Percentiles rank a stretch among this genome's conserved stretches.
These are phyloP conservation scores for Pyrrhoderma lamaoense DNA, from an alignment of 1,284 basidiomycete genomes.

Conservation along the genomic window DNA sequence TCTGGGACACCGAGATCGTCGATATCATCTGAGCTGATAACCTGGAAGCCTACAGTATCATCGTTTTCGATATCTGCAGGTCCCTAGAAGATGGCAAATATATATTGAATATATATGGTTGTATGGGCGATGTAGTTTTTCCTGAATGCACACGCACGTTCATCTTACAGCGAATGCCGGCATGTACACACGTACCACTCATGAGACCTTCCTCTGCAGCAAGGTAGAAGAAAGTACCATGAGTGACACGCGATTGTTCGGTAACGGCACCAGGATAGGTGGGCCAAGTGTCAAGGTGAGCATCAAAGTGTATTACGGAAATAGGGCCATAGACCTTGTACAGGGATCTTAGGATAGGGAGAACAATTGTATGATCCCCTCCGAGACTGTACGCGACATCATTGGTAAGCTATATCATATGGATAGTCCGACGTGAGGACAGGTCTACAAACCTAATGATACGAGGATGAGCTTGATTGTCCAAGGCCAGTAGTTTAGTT, in stretches of 20 bases:
- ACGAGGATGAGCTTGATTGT: constrained; percentile 54
- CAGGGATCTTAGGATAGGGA: constrained; percentile 67
- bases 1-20: constrained; percentile 60
- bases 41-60: constrained; percentile 55
- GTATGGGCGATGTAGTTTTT: not conserved
- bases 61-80: constrained; percentile 56
- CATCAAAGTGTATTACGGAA: constrained; percentile 77
- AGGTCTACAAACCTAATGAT: constrained; percentile 46
- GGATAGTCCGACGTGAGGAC: too few species aligned
- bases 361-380: constrained; percentile 74
- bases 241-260: constrained; percentile 59
- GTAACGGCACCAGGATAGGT: constrained; percentile 46
- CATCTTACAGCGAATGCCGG: constrained; percentile 71
- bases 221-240: constrained; percentile 72
- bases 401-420: not conserved
- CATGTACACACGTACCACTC: constrained; percentile 66
- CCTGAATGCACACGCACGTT: constrained; percentile 32
- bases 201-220: constrained; percentile 70
- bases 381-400: constrained; percentile 46
- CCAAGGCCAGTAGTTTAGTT: constrained; percentile 36
- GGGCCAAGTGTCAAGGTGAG: constrained; percentile 65
- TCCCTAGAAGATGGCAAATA: constrained; percentile 41
- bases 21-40: constrained; percentile 70
- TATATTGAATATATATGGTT: not conserved
- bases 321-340: constrained; percentile 68